phyloP scores from a whole-genome alignment of 192 early-diverging fungal genomes.

The Coemansia sp. region DNA sequence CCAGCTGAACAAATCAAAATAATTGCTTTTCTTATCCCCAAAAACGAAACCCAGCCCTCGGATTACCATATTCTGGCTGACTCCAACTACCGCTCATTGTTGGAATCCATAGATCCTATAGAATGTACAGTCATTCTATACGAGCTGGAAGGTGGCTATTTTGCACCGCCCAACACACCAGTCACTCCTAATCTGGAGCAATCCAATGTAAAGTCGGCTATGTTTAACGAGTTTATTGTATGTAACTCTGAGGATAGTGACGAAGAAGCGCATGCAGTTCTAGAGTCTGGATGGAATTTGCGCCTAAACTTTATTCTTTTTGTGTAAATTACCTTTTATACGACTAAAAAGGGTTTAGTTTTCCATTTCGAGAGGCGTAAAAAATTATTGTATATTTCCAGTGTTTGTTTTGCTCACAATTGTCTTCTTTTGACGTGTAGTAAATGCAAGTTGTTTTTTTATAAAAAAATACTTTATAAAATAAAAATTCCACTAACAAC shows the following conservation, averaged over 20 bases:
- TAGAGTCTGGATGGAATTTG: not conserved
- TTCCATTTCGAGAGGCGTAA: no score
- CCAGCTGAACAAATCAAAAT: slow-evolving; percentile 20
- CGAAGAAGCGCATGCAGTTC: not conserved
- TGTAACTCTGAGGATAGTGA: not conserved
- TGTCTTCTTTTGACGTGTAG: no score
- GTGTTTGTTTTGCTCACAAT: no score
- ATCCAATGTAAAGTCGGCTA: not conserved
- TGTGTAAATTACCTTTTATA: not conserved
- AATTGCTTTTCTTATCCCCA: slow-evolving; percentile 30
- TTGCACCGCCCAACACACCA: not conserved
- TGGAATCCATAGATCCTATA: slow-evolving; percentile 3
- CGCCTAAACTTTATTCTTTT: slow-evolving; percentile 1
- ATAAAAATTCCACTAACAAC: no score
- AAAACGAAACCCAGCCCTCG: slow-evolving; percentile 5
- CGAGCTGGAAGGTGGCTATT: slow-evolving; percentile 24
- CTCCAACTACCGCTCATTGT: slow-evolving; percentile 21
- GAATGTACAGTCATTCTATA: slow-evolving; percentile 26
- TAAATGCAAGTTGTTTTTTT: no score
- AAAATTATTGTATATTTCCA: no score
- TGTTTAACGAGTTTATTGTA: slow-evolving; percentile 42
- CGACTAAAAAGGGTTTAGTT: not conserved
- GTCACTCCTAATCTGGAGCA: not conserved
- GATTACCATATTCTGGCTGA: slow-evolving; percentile 19
- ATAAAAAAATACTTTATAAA: no score